These are phyloP conservation scores for Protea cynaroides DNA, from an alignment of 164 flowering plant genomes.

Conservation along the genomic window DNA sequence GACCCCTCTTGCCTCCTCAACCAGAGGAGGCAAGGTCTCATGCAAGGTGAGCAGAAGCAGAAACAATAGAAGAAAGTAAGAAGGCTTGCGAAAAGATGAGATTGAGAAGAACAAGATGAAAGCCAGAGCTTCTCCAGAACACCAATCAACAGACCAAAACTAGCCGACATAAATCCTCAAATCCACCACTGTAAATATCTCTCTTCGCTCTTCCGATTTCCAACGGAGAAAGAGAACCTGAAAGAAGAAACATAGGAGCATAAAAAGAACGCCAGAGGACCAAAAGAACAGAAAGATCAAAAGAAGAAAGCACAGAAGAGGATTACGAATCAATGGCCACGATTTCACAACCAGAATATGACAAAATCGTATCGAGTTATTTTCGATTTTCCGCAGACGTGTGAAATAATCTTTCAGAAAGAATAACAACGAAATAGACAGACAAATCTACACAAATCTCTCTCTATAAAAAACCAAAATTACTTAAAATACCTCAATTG, in stretches of 20 bases:
- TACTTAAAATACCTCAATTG: too few species aligned
- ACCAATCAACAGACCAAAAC: conserved; percentile 44
- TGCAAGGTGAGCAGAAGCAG: too few species aligned
- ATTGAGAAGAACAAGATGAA: conserved; percentile 4
- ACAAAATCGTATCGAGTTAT: conserved; percentile 13
- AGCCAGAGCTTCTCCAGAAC: conserved; percentile 53
- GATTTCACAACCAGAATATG: conserved; percentile 18
- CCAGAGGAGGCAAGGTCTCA: conserved; percentile 33
- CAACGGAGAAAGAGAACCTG: conserved; percentile 9
- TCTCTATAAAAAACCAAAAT: too few species aligned
- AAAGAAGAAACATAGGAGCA: conserved; percentile 9
- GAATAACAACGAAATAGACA: too few species aligned
- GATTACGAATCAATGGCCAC: conserved; percentile 61
- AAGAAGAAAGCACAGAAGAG: conserved; percentile 1
- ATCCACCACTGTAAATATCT: not conserved
- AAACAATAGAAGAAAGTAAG: not conserved
- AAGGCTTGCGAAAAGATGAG: not conserved
- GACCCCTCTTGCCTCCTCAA: conserved; percentile 22
- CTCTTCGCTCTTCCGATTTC: too few species aligned
- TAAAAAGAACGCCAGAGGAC: too few species aligned
- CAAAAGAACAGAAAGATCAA: too few species aligned
- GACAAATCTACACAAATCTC: too few species aligned
- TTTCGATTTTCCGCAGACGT: not conserved
- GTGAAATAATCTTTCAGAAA: not conserved
- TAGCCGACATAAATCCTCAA: conserved; percentile 72